Evolutionary conservation across 169 alveolate species (phyloP), one percentile per base, ranked within the genome.

Genomic region (Eimeria maxima): DNA sequence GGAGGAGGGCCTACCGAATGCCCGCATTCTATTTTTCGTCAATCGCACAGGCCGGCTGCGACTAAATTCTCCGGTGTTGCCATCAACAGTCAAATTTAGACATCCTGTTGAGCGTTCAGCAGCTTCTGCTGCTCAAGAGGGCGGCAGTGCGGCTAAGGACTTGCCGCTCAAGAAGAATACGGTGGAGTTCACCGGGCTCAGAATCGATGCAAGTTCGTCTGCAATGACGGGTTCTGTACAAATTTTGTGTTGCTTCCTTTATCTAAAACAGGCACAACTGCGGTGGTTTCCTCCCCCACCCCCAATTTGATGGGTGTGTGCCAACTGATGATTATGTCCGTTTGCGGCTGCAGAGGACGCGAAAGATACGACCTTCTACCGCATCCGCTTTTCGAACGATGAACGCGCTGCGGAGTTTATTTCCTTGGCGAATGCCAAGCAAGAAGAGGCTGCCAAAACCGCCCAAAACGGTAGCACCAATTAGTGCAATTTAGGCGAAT

Each of bases 321-420:
- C n/a, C 20, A 27, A 42, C 33, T 18, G 47, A 50, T 55, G 42
- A 53, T 13, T 45, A 16, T 55, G 74, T 27, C 22, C 74, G 5
- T 1, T 6, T 73, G 83, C 38, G 55, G 83, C 29, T 73, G 24
- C 96, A 94, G 96, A 84, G 78, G 88, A 76, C 81, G 67, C 94
- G 67, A 74, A 81, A 14, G 96, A 94, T 60, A 94, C 96, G 38
- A 94, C 96, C 4, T 63, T 94, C 47, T 94, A 94, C 80, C 96
- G 96, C 65, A 84, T 94, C 33, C 93, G 96, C 4, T 94, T 94
- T 45, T 65, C 90, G 50, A 94, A 69, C 81, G 96, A 94, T 29
- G 96, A 81, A 80, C 90, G 91, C 87, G 90, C 94, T n/a, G 88
- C 96, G 69, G 96, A 94, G 90, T 94, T 94, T 38, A 45, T 94